Evolutionary conservation across 768 basidiomycete species (phyloP).

Genomic region (Lactarius quietus): DNA sequence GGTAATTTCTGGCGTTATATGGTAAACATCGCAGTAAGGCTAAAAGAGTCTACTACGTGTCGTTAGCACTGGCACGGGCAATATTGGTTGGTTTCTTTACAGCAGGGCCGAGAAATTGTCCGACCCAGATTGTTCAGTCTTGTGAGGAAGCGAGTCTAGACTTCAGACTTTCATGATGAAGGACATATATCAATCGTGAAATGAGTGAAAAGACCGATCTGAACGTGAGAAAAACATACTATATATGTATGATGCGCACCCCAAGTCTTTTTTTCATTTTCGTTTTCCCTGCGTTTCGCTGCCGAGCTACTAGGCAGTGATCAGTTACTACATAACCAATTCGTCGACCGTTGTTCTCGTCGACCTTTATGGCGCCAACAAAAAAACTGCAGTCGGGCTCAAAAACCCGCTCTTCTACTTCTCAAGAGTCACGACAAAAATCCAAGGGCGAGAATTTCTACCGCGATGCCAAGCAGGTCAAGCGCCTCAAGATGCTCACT

Average conservation of each 20-base stretch:
- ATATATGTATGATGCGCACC: neutral
- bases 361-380: conserved; percentile 34
- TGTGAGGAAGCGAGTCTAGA: too few relatives aligned
- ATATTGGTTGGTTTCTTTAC: too few relatives aligned
- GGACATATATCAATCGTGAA: too few relatives aligned
- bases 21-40: too few relatives aligned
- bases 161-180: too few relatives aligned
- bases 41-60: too few relatives aligned
- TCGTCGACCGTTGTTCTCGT: neutral
- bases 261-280: neutral
- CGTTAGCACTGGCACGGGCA: too few relatives aligned
- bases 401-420: conserved; percentile 38
- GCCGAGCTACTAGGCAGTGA: neutral
- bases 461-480: conserved; percentile 88
- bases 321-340: neutral
- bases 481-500: conserved; percentile 85
- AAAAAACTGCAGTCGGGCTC: conserved; percentile 34
- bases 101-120: too few relatives aligned
- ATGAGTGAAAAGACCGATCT: too few relatives aligned
- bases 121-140: too few relatives aligned
- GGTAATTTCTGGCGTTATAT: neutral
- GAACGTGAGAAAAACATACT: neutral
- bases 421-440: conserved; percentile 56
- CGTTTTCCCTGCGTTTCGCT: neutral
- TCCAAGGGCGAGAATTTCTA: conserved; percentile 98